phyloP scores from a whole-genome alignment of 768 basidiomycete genomes.

The Lentinula detonsa region DNA sequence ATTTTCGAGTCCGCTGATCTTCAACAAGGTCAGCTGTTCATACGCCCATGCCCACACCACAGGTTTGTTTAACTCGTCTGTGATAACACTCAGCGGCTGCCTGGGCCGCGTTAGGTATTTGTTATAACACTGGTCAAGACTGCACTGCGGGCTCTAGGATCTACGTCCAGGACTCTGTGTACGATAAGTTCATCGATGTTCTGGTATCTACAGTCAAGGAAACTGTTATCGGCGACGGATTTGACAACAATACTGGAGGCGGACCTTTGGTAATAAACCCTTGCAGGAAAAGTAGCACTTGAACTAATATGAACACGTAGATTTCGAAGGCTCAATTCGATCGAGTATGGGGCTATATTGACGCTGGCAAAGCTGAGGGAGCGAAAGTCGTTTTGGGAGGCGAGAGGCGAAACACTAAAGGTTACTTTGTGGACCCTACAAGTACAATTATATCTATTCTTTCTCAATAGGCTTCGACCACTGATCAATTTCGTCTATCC shows the following conservation, averaged over 20 bases:
- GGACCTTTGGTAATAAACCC: slow-evolving; percentile 66
- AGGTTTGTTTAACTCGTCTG: background rate
- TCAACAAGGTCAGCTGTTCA: slow-evolving; percentile 61
- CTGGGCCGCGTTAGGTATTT: slow-evolving; percentile 83
- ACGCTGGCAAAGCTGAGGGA: slow-evolving; percentile 77
- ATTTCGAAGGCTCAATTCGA: slow-evolving; percentile 84
- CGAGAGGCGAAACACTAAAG: slow-evolving; percentile 64
- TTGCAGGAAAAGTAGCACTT: background rate
- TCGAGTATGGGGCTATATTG: slow-evolving; percentile 83
- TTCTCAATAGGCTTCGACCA: background rate
- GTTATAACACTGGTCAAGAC: slow-evolving; percentile 89
- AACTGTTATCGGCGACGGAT: slow-evolving; percentile 74
- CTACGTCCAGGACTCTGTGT: slow-evolving; percentile 82
- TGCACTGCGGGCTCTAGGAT: slow-evolving; percentile 90
- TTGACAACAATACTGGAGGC: slow-evolving; percentile 66
- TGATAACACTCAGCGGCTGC: slow-evolving; percentile 53
- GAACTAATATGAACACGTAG: slow-evolving; percentile 26
- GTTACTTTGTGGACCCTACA: slow-evolving; percentile 88
- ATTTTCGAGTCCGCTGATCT: slow-evolving; percentile 90
- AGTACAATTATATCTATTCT: slow-evolving; percentile 37
- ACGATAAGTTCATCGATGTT: slow-evolving; percentile 74
- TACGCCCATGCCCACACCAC: too few species aligned
- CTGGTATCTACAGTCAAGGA: slow-evolving; percentile 63
- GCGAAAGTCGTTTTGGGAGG: slow-evolving; percentile 81
- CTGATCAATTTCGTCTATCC: background rate